phyloP scores from a whole-genome alignment of 2,329 filamentous ascomycete genomes.

The Aspergillus fumigatus region DNA sequence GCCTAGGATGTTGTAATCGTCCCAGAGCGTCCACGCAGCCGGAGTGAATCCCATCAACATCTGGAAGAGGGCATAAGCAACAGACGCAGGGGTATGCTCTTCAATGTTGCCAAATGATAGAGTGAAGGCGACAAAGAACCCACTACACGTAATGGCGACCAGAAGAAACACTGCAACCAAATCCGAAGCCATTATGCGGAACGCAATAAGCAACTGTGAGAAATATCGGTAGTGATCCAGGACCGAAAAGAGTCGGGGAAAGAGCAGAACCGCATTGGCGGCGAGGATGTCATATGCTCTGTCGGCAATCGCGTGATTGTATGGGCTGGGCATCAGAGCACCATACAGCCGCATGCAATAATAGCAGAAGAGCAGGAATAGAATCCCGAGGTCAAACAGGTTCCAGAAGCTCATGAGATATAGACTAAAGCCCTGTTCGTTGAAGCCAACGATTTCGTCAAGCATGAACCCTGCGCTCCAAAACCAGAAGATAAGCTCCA shows the following conservation, averaged over 20 bases:
- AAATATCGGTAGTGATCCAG: conserved; percentile 96
- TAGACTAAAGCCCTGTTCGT: conserved; percentile 90
- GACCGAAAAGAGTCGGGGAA: conserved; percentile 87
- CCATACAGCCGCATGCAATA: conserved; percentile 87
- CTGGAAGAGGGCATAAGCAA: conserved; percentile 91
- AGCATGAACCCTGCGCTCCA: conserved; percentile 98
- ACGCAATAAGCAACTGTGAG: conserved; percentile 88
- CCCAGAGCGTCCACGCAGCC: conserved; percentile 88
- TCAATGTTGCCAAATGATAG: conserved; percentile 63
- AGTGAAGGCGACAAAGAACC: conserved; percentile 93
- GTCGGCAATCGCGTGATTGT: conserved; percentile 65
- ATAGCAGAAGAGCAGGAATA: conserved; percentile 80
- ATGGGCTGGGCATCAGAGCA: conserved; percentile 71
- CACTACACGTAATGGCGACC: conserved; percentile 82
- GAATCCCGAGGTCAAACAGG: conserved; percentile 84
- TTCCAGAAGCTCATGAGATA: conserved; percentile 99
- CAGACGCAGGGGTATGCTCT: conserved; percentile 62
- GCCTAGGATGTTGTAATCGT: conserved; percentile 73
- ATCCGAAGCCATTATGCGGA: conserved; percentile 89
- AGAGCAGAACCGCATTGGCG: conserved; percentile 80
- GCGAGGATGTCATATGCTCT: conserved; percentile 93
- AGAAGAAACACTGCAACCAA: conserved; percentile 78
- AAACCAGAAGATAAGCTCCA: conserved; percentile 93
- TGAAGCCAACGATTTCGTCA: conserved; percentile 92
- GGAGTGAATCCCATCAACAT: conserved; percentile 95